Conservation (phyloP, 2,329 filamentous ascomycete genomes). For the Clarireedia monteithiana region DNA sequence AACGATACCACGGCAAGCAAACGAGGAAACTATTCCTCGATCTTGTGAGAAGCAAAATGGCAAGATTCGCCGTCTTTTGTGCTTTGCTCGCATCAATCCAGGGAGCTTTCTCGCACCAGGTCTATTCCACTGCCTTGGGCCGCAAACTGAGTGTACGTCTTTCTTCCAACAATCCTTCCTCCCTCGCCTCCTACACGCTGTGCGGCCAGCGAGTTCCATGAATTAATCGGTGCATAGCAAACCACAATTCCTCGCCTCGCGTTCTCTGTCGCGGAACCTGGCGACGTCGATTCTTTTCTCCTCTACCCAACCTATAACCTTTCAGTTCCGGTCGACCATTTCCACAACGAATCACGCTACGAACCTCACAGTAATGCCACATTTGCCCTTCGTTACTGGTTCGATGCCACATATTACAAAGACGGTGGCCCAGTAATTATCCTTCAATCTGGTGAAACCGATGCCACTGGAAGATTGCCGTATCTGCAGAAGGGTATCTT, state of each 20-base stretch:
- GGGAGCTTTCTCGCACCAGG: too few relatives aligned
- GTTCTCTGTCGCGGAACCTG: conserved; percentile 7
- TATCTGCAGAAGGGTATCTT: conserved; percentile 75
- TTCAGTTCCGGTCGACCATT: conserved; percentile 58
- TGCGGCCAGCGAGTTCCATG: too few relatives aligned
- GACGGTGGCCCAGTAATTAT: conserved; percentile 75
- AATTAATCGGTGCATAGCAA: conserved; percentile 11
- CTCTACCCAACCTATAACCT: conserved; percentile 31
- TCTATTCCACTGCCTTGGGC: too few relatives aligned
- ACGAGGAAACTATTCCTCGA: too few relatives aligned
- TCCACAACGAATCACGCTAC: conserved; percentile 71
- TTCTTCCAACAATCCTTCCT: too few relatives aligned
- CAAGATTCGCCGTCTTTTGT: too few relatives aligned
- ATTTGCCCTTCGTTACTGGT: conserved; percentile 75
- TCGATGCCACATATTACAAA: conserved; percentile 69
- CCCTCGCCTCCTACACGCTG: too few relatives aligned
- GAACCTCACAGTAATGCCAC: conserved; percentile 63
- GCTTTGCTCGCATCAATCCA: too few relatives aligned
- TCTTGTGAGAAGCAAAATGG: too few relatives aligned
- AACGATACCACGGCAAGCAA: too few relatives aligned
- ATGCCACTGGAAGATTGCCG: conserved; percentile 52
- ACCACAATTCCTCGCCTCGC: conserved; percentile 15
- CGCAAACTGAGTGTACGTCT: too few relatives aligned
- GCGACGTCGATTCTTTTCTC: conserved; percentile 17
- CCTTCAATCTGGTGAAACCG: conserved; percentile 64